A percentile compares a stretch with the other conserved stretches of the same genome.
Conservation (phyloP, 176 grass and related monocot genomes). For the Phoenix roebelenii region DNA sequence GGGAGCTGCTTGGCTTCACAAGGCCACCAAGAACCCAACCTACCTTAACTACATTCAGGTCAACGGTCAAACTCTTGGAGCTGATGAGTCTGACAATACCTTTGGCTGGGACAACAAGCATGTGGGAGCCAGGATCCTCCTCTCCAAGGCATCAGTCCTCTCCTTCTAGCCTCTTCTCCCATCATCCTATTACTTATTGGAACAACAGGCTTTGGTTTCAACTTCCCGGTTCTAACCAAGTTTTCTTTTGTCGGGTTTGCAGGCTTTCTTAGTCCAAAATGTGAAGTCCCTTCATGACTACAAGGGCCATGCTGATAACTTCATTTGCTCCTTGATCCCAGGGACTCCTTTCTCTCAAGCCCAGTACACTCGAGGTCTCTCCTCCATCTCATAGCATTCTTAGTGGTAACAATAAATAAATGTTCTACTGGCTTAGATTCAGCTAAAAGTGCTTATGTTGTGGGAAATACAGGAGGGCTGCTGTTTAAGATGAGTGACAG, state of each 20-base stretch:
- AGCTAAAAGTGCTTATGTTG: background rate
- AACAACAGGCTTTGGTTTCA: too few species aligned
- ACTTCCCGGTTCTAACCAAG: too few species aligned
- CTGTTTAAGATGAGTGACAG: constrained; percentile 79
- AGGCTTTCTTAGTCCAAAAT: constrained; percentile 81
- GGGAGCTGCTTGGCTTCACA: constrained; percentile 92
- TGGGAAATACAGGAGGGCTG: constrained; percentile 32
- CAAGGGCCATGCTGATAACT: constrained; percentile 78
- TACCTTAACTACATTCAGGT: constrained; percentile 76
- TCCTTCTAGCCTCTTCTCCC: background rate
- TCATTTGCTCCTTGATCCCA: constrained; percentile 84
- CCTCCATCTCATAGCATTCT: too few species aligned
- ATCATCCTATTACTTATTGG: too few species aligned
- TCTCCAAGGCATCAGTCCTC: constrained; percentile 47
- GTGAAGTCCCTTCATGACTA: constrained; percentile 53
- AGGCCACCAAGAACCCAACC: constrained; percentile 45
- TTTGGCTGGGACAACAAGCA: constrained; percentile 99
- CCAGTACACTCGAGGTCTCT: constrained; percentile 43
- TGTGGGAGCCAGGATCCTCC: constrained; percentile 65
- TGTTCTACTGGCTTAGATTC: too few species aligned
- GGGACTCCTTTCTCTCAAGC: constrained; percentile 47
- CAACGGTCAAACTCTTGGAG: constrained; percentile 84
- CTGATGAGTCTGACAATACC: constrained; percentile 81
- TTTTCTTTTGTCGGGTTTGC: background rate
- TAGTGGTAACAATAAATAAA: too few species aligned